Evolutionary conservation across 805 yeast species (phyloP).

Genomic region (Starmerella kuoi): DNA sequence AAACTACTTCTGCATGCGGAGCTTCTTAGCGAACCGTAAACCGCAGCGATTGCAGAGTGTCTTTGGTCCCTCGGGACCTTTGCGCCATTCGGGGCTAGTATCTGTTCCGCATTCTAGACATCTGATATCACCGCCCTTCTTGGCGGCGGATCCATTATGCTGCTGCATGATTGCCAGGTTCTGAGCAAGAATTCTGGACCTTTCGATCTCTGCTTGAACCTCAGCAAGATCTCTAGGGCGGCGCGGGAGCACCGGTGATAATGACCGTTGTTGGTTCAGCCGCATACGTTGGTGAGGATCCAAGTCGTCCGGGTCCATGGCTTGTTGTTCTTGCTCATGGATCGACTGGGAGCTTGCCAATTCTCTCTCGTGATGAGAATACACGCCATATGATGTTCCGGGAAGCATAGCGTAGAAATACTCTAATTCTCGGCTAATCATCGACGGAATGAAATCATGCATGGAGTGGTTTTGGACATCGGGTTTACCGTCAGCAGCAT

Average conservation of each 20-base stretch:
- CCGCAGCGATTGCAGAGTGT: conserved; percentile 92
- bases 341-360: conserved; percentile 11
- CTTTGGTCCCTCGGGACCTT: conserved; percentile 74
- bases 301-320: conserved; percentile 18
- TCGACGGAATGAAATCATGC: conserved; percentile 20
- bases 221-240: conserved; percentile 19
- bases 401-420: conserved; percentile 21
- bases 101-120: conserved; percentile 64
- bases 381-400: conserved; percentile 3
- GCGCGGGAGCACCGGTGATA: conserved; percentile 14
- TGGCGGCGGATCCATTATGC: conserved; percentile 3
- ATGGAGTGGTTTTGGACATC: conserved; percentile 4
- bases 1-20: conserved; percentile 16
- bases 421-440: conserved; percentile 18
- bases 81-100: conserved; percentile 86
- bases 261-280: conserved; percentile 8
- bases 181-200: conserved; percentile 1
- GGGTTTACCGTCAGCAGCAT: neutral
- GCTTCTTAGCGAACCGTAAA: conserved; percentile 36
- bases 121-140: conserved; percentile 12
- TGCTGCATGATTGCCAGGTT: neutral
- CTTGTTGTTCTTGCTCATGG: conserved; percentile 16
- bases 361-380: conserved; percentile 13
- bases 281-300: conserved; percentile 20
- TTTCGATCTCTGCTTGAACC: conserved; percentile 17